Base-by-base conservation (phyloP, 1,284 basidiomycete species). In the Microbotryum lychnidis-dioicae region DNA sequence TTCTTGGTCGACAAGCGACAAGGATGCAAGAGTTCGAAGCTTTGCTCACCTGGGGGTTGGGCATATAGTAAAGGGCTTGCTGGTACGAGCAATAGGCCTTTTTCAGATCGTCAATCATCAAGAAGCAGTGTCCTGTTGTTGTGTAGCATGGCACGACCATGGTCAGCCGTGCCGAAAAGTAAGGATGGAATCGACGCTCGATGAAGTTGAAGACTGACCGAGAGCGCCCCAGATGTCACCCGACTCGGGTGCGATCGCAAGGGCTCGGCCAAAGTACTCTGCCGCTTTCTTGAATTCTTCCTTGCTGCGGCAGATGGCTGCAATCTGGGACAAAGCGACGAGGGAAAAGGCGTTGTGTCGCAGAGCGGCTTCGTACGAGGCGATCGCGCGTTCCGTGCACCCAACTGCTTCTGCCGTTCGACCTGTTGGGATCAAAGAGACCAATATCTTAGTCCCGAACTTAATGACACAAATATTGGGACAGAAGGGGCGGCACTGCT, bases 1-100 rank as follows among this genome's bases (percentile, higher is more conserved):
- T 21, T 21, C 6, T 21, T 9, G n/a, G 21, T 21, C 47, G 18
- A 48, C 21, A 25, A n/a, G 31, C 31, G 31, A 9, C 20, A 25
- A 21, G 23, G 21, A 25, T 16, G n/a, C 47, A 20, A 25, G 47
- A 25, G n/a, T 8, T 48, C 23, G 47, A n/a, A 48, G 47, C n/a
- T 48, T 48, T 29, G 4, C 50, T 52, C 50, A 86, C 87, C 80
- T 97, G 97, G 37, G 94, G 94, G 72, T 96, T 94, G 3, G 91
- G 91, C 47, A 97, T 83, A 68, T 94, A 83, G 75, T 96, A 97
- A 21, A 99, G 82, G 0, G 94, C 94, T 76, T 98, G 93, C 77
- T 99, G 96, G 77, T 99, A 99, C 7, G 96, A 93, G 1, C 91
- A 87, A 77, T 98, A 98, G 0, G 96, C 96, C 78, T 94, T 96